Conservation (phyloP, 2,329 filamentous ascomycete genomes). For the Trichoderma sp. region DNA sequence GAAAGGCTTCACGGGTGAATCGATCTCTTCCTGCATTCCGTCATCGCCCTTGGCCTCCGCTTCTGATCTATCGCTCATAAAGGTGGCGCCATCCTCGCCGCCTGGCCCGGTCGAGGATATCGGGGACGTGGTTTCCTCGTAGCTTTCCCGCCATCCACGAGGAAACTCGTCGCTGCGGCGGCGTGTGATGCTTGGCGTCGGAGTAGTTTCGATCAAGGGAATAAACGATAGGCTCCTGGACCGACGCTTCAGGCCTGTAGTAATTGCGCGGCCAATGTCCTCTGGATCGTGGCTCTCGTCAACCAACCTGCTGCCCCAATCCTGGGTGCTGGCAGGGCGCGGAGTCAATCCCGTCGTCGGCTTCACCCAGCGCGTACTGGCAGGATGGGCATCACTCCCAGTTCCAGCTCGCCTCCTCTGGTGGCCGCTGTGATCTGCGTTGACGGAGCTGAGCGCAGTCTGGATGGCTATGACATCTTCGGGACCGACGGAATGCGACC, state of each 20-base stretch:
- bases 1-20: constrained; percentile 49
- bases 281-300: constrained; percentile 48
- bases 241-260: constrained; percentile 54
- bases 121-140: constrained; percentile 52
- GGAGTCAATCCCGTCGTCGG: constrained; percentile 60
- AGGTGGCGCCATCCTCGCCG: constrained; percentile 38
- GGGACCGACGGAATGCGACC: constrained; percentile 63
- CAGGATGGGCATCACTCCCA: constrained; percentile 21
- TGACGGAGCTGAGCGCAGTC: constrained; percentile 57
- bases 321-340: constrained; percentile 63
- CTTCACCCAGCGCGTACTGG: constrained; percentile 41
- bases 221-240: constrained; percentile 63
- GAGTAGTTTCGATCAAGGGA: constrained; percentile 33
- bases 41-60: constrained; percentile 34
- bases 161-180: constrained; percentile 63
- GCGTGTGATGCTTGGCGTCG: constrained; percentile 41
- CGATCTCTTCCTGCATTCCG: constrained; percentile 44
- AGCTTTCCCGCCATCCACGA: constrained; percentile 65
- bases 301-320: constrained; percentile 48
- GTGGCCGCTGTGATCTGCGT: constrained; percentile 44
- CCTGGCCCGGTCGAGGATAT: constrained; percentile 52
- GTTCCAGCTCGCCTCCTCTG: constrained; percentile 19
- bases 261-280: constrained; percentile 65
- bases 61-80: constrained; percentile 39
- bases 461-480: constrained; percentile 58